Evolutionary conservation across 2,329 filamentous ascomycete species (phyloP).

Genomic region (Colletotrichum tropicicola): DNA sequence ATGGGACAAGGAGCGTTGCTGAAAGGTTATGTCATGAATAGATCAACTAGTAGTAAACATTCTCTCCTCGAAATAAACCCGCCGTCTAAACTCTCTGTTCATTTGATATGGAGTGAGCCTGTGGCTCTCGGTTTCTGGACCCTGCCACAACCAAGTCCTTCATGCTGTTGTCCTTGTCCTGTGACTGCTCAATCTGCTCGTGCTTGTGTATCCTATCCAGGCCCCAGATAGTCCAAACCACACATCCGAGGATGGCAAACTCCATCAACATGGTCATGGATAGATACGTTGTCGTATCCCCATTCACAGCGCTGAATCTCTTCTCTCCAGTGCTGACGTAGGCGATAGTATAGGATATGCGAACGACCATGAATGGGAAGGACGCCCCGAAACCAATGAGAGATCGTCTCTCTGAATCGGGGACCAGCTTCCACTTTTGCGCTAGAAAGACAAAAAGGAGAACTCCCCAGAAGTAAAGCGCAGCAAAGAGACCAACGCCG

Average conservation of each 20-base stretch:
- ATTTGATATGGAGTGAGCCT: too few species aligned
- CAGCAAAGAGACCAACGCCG: slow-evolving; percentile 27
- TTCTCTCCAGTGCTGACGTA: slow-evolving; percentile 29
- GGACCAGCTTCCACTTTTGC: slow-evolving; percentile 8
- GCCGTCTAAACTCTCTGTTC: too few species aligned
- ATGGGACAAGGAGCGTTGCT: too few species aligned
- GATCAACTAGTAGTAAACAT: too few species aligned
- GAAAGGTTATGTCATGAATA: too few species aligned
- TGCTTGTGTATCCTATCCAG: background rate
- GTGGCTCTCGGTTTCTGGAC: background rate
- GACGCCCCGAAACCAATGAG: slow-evolving; percentile 20
- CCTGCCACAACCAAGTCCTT: background rate
- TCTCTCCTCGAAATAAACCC: too few species aligned
- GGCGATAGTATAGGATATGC: slow-evolving; percentile 30
- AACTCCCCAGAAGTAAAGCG: slow-evolving; percentile 32
- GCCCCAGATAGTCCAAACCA: slow-evolving; percentile 21
- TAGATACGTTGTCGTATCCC: slow-evolving; percentile 24
- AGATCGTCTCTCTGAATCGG: slow-evolving; percentile 15
- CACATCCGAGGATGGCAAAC: slow-evolving; percentile 3
- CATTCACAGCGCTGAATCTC: slow-evolving; percentile 29
- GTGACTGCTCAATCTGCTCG: background rate
- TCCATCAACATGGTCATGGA: slow-evolving; percentile 30
- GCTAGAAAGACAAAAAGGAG: slow-evolving; percentile 19
- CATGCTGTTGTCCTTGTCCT: background rate
- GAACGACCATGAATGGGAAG: slow-evolving; percentile 28